Evolutionary conservation across 164 flowering plant genomes (phyloP).

Genomic region (Akebia trifoliata): DNA sequence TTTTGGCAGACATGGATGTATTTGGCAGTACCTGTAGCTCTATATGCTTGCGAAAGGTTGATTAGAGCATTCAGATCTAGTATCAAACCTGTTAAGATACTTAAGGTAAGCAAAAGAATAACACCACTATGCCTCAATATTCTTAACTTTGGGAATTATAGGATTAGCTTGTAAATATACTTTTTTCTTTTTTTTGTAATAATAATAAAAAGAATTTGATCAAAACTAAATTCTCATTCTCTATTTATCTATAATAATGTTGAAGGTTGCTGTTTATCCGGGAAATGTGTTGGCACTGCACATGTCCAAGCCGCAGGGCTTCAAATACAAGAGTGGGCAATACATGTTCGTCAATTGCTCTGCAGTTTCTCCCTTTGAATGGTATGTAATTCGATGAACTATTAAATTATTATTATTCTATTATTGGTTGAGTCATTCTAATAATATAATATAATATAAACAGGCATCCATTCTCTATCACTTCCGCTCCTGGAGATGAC

Average conservation of each 20-base stretch:
- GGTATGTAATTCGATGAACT: slow-evolving; percentile 20
- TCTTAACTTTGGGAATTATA: too few species aligned
- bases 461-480: slow-evolving; percentile 43
- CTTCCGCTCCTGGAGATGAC: slow-evolving; percentile 36
- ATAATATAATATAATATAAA: background rate
- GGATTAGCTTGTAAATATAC: too few species aligned
- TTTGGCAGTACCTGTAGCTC: slow-evolving; percentile 31
- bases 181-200: too few species aligned
- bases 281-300: slow-evolving; percentile 44
- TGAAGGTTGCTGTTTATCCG: slow-evolving; percentile 47
- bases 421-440: background rate
- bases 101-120: slow-evolving; percentile 25
- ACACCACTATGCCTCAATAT: too few species aligned
- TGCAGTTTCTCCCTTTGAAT: slow-evolving; percentile 51
- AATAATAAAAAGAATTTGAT: too few species aligned
- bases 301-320: slow-evolving; percentile 52
- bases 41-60: slow-evolving; percentile 44
- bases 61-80: slow-evolving; percentile 44
- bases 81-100: slow-evolving; percentile 40
- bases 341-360: slow-evolving; percentile 54
- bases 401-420: background rate
- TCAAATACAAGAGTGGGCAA: slow-evolving; percentile 50
- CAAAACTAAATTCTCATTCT: background rate
- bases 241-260: background rate
- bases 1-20: slow-evolving; percentile 54